phyloP scores from a whole-genome alignment of 2,329 filamentous ascomycete species.

The Botryotinia calthae region DNA sequence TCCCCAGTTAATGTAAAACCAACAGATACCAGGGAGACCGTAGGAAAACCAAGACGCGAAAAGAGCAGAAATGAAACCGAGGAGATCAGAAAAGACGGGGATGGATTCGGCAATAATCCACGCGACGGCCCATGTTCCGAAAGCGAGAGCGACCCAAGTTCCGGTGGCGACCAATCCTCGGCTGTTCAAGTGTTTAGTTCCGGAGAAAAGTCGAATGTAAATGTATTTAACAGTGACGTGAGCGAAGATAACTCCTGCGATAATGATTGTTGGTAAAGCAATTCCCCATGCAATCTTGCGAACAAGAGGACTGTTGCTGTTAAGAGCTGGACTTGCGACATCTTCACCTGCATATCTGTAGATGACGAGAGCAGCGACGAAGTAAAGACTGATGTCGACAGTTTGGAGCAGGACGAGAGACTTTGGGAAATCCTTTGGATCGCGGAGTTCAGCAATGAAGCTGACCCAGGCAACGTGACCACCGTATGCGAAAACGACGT shows the following conservation, averaged over 20 bases:
- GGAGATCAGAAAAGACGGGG: conserved; percentile 63
- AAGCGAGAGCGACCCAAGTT: conserved; percentile 58
- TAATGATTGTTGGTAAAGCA: conserved; percentile 66
- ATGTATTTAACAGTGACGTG: conserved; percentile 65
- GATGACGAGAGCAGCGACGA: conserved; percentile 50
- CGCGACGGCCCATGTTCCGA: conserved; percentile 56
- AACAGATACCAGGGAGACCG: conserved; percentile 48
- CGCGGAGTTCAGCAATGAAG: conserved; percentile 56
- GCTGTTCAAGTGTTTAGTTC: conserved; percentile 42
- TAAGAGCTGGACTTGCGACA: conserved; percentile 65
- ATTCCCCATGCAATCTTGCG: conserved; percentile 66
- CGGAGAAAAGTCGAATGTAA: conserved; percentile 59
- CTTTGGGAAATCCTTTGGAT: conserved; percentile 57
- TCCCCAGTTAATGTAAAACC: conserved; percentile 49
- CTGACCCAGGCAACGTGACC: conserved; percentile 60
- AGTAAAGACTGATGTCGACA: conserved; percentile 59
- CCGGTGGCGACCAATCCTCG: conserved; percentile 52
- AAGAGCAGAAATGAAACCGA: conserved; percentile 58
- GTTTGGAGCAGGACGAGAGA: conserved; percentile 57
- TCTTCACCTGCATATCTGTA: conserved; percentile 63
- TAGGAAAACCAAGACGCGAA: conserved; percentile 57
- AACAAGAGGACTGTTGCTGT: conserved; percentile 51
- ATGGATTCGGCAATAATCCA: conserved; percentile 68
- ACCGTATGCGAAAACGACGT: conserved; percentile 60
- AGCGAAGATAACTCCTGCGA: conserved; percentile 69